Evolutionary conservation across 1,284 basidiomycete species (phyloP), one percentile per base, ranked within the genome.

Genomic region (Jaminaea rosea): DNA sequence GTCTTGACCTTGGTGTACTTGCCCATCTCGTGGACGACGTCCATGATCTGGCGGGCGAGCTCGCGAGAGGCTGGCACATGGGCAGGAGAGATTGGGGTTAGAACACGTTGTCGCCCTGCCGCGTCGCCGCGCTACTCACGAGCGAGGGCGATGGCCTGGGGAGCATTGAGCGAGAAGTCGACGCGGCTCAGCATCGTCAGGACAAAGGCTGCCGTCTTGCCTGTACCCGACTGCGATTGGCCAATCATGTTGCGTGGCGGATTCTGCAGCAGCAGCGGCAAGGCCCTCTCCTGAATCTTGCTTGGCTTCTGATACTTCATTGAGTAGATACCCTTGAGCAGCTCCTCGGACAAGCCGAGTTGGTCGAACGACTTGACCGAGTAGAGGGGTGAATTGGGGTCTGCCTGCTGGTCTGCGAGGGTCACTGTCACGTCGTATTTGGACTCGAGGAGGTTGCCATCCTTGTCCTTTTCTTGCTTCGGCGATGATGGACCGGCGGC

Each of bases 161-260:
- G 86, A 60, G 86, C 85, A 61, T 86, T 82, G 52, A 85, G 78
- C 28, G 81, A 80, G 65, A 86, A 90, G 76, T 97, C 90, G 53
- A 98, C 82, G 29, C 93, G 84, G 71, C 86, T 91, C 21, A 98
- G 82, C 92, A 99, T 98, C 26, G 92, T 92, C 50, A 99, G 80
- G 11, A 92, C 88, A 74, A 99, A 99, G 2, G 94, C 94, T 5
- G 94, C 94, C 3, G 94, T 98, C 79, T 99, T 99, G 52, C 94
- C 94, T 7, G 94, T 99, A 37, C 94, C 94, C 23, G 94, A 98
- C 75, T 99, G 94, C 46, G 91, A 96, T 77, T 99, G 94, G 9
- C 91, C 94, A 75, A 98, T 98, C 85, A 98, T 93, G 77, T 98
- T 98, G 53, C 85, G 85, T 6, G 92, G 87, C 89, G 93, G 94